Base-by-base conservation (phyloP, 495 filamentous ascomycete genomes). In the Aspergillus hancockii region DNA sequence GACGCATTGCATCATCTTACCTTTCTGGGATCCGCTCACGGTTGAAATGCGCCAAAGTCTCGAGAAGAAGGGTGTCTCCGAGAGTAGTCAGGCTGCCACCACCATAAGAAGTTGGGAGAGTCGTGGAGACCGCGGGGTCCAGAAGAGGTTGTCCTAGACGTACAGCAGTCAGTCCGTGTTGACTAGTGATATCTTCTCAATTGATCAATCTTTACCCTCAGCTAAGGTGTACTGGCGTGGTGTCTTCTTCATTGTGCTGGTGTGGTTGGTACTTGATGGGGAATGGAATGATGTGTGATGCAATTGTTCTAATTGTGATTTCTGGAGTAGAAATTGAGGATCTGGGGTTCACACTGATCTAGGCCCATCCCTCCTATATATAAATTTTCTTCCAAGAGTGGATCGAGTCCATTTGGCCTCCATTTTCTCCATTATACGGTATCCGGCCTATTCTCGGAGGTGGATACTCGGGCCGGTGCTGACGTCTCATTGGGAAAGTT, bases 11-110 rank as follows among this genome's bases (percentile, higher is more conserved):
- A 3, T 49, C 22, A 22, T 16, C 60, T 3, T 76, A 74, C 72
- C 79, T 65, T 45, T 78, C 75, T 0, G 72, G 74, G 40, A 76
- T 78, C 40, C 75, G 66, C 56, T 87, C 84, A n/a, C 83, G 78
- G 52, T 81, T 77, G 62, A 87, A 86, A 67, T 85, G 85, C 3
- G 78, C 76, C 30, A 87, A 58, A 1, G 76, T 65, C 45, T 67
- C 61, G 22, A 70, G 40, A 25, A 74, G 65, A 8, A 66, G 59
- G 0, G 71, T 74, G 55, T 74, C 71, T 1, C 63, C 65, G 3
- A 73, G 57, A 4, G 67, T 67, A 3, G 59, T 64, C 31, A 69
- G 23, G 38, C 62, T 63, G 16, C 71, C 71, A 10, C 69, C 66
- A 13, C 70, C 70, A 49, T 57, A 54, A 16, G 61, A 54, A 16